phyloP scores from a whole-genome alignment of 345 rosid genomes.

The Populus nigra region DNA sequence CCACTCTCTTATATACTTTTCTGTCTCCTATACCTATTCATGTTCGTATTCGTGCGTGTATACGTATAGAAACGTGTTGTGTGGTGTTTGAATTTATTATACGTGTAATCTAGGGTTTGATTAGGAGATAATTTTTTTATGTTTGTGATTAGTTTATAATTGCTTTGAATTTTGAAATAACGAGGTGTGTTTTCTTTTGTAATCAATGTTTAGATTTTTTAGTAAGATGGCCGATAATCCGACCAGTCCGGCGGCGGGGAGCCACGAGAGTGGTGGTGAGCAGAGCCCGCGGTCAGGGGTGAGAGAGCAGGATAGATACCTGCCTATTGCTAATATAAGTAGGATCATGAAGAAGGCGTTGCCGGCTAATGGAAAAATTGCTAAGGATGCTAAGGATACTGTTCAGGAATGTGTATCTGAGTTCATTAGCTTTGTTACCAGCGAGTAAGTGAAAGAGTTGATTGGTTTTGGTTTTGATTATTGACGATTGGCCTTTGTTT shows the following conservation, averaged over 20 bases:
- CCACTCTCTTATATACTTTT: not conserved
- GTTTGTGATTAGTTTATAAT: not conserved
- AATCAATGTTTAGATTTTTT: not conserved
- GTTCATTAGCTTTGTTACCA: conserved; percentile 64
- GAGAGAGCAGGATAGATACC: conserved; percentile 60
- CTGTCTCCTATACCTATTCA: not conserved
- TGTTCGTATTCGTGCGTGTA: not conserved
- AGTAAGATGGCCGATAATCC: conserved; percentile 55
- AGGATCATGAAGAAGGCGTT: conserved; percentile 72
- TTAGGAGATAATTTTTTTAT: too few species aligned
- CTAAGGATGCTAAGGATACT: conserved; percentile 64
- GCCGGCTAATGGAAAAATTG: conserved; percentile 64
- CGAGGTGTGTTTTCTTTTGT: not conserved
- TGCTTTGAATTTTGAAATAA: not conserved
- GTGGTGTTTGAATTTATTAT: not conserved
- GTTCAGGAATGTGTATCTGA: conserved; percentile 74
- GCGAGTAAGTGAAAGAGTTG: conserved; percentile 44
- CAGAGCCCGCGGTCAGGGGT: conserved; percentile 57
- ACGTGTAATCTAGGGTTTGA: not conserved
- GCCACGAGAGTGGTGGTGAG: conserved; percentile 59
- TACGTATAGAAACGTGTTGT: not conserved
- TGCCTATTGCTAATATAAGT: conserved; percentile 64
- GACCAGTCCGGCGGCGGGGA: conserved; percentile 59
- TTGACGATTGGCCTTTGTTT: not conserved
- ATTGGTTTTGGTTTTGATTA: not conserved